A percentile compares a stretch with the other conserved stretches of the same genome.
Conservation (phyloP, 495 filamentous ascomycete species). For the Aspergillus coremiiformis region DNA sequence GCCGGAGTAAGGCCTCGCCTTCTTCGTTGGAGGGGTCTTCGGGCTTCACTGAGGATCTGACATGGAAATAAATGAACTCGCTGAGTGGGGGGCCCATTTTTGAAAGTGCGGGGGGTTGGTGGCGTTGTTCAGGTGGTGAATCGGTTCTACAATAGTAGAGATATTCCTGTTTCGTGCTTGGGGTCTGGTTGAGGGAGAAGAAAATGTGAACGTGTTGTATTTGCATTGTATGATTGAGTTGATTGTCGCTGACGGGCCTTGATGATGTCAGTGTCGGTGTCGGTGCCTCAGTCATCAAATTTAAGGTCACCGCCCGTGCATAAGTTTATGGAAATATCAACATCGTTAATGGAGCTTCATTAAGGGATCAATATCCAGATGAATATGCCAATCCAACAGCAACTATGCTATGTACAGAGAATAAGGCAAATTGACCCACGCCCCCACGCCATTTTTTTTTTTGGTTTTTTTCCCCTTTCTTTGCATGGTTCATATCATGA, state of each 20-base stretch:
- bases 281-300: neutral
- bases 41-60: conserved; percentile 33
- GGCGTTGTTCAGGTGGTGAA: neutral
- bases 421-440: conserved; percentile 5
- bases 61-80: conserved; percentile 36
- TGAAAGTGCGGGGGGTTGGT: neutral
- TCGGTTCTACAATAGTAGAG: too few relatives aligned
- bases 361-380: neutral
- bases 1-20: conserved; percentile 22
- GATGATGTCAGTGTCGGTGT: neutral
- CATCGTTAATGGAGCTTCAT: neutral
- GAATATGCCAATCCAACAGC: conserved; percentile 4
- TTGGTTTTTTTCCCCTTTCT: conserved; percentile 12
- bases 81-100: conserved; percentile 12
- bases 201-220: too few relatives aligned
- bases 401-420: conserved; percentile 17
- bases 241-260: neutral
- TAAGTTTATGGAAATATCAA: neutral
- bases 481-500: conserved; percentile 9
- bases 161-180: too few relatives aligned
- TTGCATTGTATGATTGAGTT: too few relatives aligned
- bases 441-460: conserved; percentile 13
- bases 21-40: conserved; percentile 32
- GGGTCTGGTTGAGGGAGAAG: too few relatives aligned
- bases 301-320: neutral